A percentile compares a stretch with the other conserved stretches of the same genome.
phyloP scores from a whole-genome alignment of 495 filamentous ascomycete genomes.

The Trichocladium antarcticum region DNA sequence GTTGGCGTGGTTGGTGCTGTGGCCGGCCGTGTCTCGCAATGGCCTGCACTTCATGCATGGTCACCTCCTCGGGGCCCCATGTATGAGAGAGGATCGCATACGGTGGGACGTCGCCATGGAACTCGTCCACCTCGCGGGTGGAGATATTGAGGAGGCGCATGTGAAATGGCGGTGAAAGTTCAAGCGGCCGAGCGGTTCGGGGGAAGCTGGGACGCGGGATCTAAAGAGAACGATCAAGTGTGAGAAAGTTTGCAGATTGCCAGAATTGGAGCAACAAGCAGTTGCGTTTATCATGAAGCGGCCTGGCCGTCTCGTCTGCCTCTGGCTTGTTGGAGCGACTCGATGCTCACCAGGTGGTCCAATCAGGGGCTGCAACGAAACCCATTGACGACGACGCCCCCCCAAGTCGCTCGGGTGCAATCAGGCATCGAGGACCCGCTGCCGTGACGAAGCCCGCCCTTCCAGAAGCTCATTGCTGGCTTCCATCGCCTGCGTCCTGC shows the following conservation, averaged over 20 bases:
- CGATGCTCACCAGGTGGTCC: conserved; percentile 13
- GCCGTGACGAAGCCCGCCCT: too few relatives aligned
- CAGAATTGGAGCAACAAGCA: too few relatives aligned
- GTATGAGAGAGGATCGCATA: conserved; percentile 40
- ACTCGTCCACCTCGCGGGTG: conserved; percentile 27
- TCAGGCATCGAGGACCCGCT: conserved; percentile 7
- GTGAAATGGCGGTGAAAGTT: background rate
- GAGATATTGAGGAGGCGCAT: conserved; percentile 34
- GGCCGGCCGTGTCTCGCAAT: conserved; percentile 10
- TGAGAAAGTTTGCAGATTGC: too few relatives aligned
- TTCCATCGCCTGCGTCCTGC: too few relatives aligned
- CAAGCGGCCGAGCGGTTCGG: too few relatives aligned
- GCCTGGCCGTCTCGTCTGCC: background rate
- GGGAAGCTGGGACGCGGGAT: too few relatives aligned
- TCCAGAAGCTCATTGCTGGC: too few relatives aligned
- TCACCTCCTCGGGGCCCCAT: conserved; percentile 32
- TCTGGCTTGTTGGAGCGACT: conserved; percentile 14
- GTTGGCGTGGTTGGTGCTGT: conserved; percentile 4
- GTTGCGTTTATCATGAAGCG: too few relatives aligned
- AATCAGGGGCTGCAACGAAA: conserved; percentile 2
- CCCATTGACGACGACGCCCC: too few relatives aligned
- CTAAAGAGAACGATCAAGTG: too few relatives aligned
- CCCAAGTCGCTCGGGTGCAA: conserved; percentile 1
- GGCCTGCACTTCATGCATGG: conserved; percentile 15
- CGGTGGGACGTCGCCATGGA: conserved; percentile 21